Evolutionary conservation across 2,329 filamentous ascomycete species (phyloP), one percentile per base, ranked within the genome.

Genomic region (Zymoseptoria tritici): DNA sequence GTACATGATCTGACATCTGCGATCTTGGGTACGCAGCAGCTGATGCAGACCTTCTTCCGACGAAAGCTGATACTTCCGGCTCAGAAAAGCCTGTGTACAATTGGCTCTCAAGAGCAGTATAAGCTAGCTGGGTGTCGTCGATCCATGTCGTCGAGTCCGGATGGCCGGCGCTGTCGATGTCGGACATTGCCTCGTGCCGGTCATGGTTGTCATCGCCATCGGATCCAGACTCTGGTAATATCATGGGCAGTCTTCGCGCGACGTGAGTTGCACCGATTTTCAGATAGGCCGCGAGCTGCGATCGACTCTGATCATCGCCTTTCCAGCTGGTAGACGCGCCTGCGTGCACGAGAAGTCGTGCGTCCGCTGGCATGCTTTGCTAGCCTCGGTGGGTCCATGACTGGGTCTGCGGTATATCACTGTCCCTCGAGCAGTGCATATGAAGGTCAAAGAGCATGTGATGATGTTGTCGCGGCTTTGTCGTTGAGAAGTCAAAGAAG

Each of bases 101-200:
- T 52, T 79, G 76, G 53, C 75, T 79, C 60, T 79, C 72, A 9
- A 79, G 56, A 2, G 70, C 74, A 36, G 70, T 67, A 49, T 70
- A 70, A 16, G 75, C 77, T 22, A 76, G 58, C 62, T 80, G 78
- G 5, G 78, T 78, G 57, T 79, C 74, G 29, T 78, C 76, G 24
- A 79, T 66, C 54, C 61, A 69, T 13, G 62, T 62, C 11, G 56
- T 60, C 7, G 60, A 52, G n/a, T 65, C 58, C 42, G 60, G 59
- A 19, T 31, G 21, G 21, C 22, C 42, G 29, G 29, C 24, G 21
- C 31, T 52, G 49, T 13, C 21, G 19, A 29, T 16, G n/a, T 22
- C 57, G 19, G 52, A 20, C 19, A 7, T 26, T 20, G 46, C 16
- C 19, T 9, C 13, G 9, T 29, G 9, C n/a, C n/a, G 19, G 21